phyloP scores from a whole-genome alignment of 1,284 basidiomycete genomes.

The Pisolithus thermaeus region DNA sequence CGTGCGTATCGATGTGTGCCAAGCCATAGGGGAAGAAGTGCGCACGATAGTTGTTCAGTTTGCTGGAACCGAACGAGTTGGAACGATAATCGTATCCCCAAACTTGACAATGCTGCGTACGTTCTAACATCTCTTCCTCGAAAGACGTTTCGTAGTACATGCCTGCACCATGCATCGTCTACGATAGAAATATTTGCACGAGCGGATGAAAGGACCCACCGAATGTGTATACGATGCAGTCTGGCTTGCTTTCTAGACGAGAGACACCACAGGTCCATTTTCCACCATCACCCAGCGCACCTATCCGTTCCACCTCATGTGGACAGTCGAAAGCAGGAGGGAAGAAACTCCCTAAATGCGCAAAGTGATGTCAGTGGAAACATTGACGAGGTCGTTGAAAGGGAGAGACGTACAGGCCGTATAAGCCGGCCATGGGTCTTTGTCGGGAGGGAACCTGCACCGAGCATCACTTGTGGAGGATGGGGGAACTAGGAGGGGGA shows the following conservation, averaged over 20 bases:
- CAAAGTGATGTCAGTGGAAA: neutral
- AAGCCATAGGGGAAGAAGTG: conserved; percentile 51
- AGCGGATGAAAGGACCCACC: conserved; percentile 32
- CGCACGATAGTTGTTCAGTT: conserved; percentile 40
- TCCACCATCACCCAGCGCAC: conserved; percentile 57
- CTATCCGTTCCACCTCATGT: conserved; percentile 55
- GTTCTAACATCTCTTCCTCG: conserved; percentile 52
- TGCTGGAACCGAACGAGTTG: conserved; percentile 45
- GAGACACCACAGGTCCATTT: conserved; percentile 65
- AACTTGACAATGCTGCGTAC: conserved; percentile 51
- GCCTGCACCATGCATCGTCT: conserved; percentile 30
- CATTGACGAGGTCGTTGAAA: neutral
- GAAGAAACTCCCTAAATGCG: conserved; percentile 55
- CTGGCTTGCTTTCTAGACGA: conserved; percentile 44
- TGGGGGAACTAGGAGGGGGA: neutral
- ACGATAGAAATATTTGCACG: neutral
- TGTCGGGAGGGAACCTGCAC: conserved; percentile 53
- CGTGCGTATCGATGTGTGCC: conserved; percentile 41
- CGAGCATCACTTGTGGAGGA: neutral
- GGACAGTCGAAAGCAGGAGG: conserved; percentile 61
- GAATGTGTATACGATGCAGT: conserved; percentile 58
- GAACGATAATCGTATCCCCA: conserved; percentile 62
- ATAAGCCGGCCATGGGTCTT: conserved; percentile 58
- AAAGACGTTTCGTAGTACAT: conserved; percentile 64
- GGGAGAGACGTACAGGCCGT: conserved; percentile 50